A percentile compares a stretch with the other conserved stretches of the same genome.
Conservation (phyloP, 169 alveolate genomes). For the Plasmodium chabaudi region DNA sequence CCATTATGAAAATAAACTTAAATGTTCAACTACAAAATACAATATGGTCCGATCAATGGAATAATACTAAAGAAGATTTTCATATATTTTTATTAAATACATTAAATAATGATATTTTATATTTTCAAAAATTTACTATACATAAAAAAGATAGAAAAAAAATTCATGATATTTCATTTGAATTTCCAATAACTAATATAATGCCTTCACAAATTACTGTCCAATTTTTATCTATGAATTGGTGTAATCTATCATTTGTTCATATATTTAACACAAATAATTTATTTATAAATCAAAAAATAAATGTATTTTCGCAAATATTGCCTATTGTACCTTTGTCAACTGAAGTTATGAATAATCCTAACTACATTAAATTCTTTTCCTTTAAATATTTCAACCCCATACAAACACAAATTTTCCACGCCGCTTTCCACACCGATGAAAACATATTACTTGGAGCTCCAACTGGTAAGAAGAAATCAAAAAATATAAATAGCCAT, state of each 20-base stretch:
- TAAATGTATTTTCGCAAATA: constrained; percentile 55
- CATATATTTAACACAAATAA: constrained; percentile 64
- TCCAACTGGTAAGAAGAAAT: constrained; percentile 96
- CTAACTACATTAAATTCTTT: constrained; percentile 79
- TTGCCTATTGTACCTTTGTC: constrained; percentile 55
- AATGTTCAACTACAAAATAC: constrained; percentile 48
- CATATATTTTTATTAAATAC: constrained; percentile 91
- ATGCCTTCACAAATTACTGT: constrained; percentile 77
- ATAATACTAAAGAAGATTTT: constrained; percentile 72
- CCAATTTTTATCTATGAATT: constrained; percentile 76
- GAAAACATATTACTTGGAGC: constrained; percentile 98
- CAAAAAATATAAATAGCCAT: not conserved
- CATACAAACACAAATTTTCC: constrained; percentile 97
- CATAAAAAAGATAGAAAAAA: constrained; percentile 73
- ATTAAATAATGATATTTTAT: constrained; percentile 90
- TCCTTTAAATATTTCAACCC: constrained; percentile 94
- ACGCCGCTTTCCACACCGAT: constrained; percentile 95
- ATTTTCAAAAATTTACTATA: constrained; percentile 87
- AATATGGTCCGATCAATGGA: constrained; percentile 74
- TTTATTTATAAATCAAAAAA: constrained; percentile 45
- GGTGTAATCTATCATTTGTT: constrained; percentile 65
- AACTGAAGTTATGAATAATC: constrained; percentile 88
- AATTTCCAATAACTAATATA: constrained; percentile 75
- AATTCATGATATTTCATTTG: constrained; percentile 78
- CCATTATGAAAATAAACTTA: constrained; percentile 65